Evolutionary conservation across 306 rosid genomes (phyloP).

Genomic region (Mucuna pruriens): DNA sequence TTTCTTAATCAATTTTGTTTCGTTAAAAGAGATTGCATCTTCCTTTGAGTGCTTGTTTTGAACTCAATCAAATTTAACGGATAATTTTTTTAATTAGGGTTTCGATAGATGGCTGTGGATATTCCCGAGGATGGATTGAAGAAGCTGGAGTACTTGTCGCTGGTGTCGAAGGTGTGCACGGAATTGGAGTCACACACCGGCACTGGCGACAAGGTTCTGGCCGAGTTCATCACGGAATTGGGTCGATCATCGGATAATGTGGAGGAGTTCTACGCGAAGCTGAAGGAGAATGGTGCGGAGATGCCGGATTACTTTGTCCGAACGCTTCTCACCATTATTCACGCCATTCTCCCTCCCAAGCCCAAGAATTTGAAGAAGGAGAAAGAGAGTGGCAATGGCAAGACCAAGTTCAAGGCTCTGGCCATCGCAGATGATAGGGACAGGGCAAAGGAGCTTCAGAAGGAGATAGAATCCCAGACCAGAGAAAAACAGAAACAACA

Average conservation of each 20-base stretch:
- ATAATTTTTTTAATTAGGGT: not conserved
- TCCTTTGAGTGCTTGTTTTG: not conserved
- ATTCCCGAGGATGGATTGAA: conserved; percentile 56
- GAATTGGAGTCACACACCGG: conserved; percentile 84
- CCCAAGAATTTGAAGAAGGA: conserved; percentile 53
- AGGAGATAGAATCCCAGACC: conserved; percentile 67
- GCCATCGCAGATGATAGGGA: conserved; percentile 65
- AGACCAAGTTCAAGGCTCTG: conserved; percentile 56
- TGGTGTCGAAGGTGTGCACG: conserved; percentile 77
- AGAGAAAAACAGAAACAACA: conserved; percentile 30
- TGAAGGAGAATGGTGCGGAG: conserved; percentile 76
- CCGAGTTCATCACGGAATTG: conserved; percentile 76
- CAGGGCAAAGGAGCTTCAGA: conserved; percentile 65
- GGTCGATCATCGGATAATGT: conserved; percentile 63
- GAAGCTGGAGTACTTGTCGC: conserved; percentile 76
- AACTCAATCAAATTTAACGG: not conserved
- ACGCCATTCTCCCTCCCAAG: conserved; percentile 77
- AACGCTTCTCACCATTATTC: conserved; percentile 64
- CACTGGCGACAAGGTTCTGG: conserved; percentile 69
- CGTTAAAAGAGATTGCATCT: not conserved
- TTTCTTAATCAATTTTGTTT: not conserved
- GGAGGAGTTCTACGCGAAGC: conserved; percentile 61
- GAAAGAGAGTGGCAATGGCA: not conserved
- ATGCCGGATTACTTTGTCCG: conserved; percentile 79
- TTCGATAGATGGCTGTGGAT: conserved; percentile 48